A percentile compares a stretch with the other conserved stretches of the same genome.
These are phyloP conservation scores for Phytophthora colocasiae DNA, from an alignment of 352 stramenopile genomes.

Conservation along the genomic window DNA sequence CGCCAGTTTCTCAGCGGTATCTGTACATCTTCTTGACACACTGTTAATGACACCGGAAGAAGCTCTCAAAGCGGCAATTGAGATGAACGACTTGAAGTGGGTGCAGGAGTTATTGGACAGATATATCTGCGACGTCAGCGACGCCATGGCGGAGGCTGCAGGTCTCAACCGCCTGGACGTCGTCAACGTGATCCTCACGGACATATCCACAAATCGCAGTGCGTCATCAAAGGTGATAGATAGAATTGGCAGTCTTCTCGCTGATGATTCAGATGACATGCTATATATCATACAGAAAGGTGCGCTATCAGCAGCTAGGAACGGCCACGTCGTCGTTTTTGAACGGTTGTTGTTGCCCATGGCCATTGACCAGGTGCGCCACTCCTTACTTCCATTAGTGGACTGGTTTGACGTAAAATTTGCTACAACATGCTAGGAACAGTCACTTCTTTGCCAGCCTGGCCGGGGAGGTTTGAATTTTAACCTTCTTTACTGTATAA, in stretches of 20 bases:
- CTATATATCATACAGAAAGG: not conserved
- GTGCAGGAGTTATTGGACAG: not conserved
- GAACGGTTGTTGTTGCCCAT: not conserved
- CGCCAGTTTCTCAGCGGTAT: no score
- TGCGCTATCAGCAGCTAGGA: constrained; percentile 1
- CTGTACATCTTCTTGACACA: not conserved
- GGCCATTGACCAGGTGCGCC: not conserved
- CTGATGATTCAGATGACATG: no score
- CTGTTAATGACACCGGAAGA: not conserved
- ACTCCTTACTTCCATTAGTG: no score
- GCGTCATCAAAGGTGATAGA: not conserved
- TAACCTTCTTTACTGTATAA: no score
- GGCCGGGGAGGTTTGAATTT: no score
- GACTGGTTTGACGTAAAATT: no score
- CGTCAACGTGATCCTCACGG: not conserved
- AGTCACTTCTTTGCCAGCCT: no score
- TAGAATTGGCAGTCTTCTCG: no score
- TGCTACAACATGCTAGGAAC: no score
- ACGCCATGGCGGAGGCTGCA: not conserved
- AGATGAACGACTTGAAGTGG: not conserved
- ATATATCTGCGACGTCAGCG: not conserved
- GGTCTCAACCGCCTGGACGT: not conserved
- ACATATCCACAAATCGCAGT: not conserved
- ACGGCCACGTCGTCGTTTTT: constrained; percentile 2
- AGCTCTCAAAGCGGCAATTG: not conserved